phyloP scores from a whole-genome alignment of 2,329 filamentous ascomycete species.

The Dactylellina cionopaga region DNA sequence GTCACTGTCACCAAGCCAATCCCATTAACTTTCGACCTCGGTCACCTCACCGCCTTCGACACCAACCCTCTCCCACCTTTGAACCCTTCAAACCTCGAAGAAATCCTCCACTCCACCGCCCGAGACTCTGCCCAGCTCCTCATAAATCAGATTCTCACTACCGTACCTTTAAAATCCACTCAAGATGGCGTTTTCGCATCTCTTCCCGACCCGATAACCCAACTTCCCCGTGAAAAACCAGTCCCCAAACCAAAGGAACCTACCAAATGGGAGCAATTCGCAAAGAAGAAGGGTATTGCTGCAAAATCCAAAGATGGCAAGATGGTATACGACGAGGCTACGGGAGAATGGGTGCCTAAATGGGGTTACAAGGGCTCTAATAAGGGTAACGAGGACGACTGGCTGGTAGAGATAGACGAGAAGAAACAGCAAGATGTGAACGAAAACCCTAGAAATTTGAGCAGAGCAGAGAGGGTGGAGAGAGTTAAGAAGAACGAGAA shows the following conservation, averaged over 20 bases:
- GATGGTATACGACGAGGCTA: slow-evolving; percentile 83
- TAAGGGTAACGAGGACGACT: slow-evolving; percentile 82
- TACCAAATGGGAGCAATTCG: slow-evolving; percentile 96
- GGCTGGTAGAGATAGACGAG: slow-evolving; percentile 91
- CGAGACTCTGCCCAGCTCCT: slow-evolving; percentile 91
- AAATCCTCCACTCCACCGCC: slow-evolving; percentile 75
- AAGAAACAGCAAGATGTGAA: slow-evolving; percentile 73
- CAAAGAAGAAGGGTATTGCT: slow-evolving; percentile 95
- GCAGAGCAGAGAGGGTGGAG: slow-evolving; percentile 72
- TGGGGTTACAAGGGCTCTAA: slow-evolving; percentile 95
- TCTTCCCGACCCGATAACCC: slow-evolving; percentile 75
- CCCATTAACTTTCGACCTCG: slow-evolving; percentile 91
- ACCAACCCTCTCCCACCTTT: slow-evolving; percentile 79
- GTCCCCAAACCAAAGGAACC: slow-evolving; percentile 81
- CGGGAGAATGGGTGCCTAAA: slow-evolving; percentile 87
- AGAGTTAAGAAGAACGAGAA: slow-evolving; percentile 75
- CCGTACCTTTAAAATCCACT: slow-evolving; percentile 79
- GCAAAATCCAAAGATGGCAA: slow-evolving; percentile 84
- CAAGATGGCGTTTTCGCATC: slow-evolving; percentile 77
- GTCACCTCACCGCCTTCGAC: slow-evolving; percentile 85
- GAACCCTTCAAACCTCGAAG: slow-evolving; percentile 68
- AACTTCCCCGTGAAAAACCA: slow-evolving; percentile 89
- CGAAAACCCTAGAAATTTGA: slow-evolving; percentile 64
- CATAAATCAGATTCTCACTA: slow-evolving; percentile 92
- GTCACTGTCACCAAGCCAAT: slow-evolving; percentile 78